Percentiles rank a stretch among this genome's conserved stretches.
Conservation (phyloP, 345 rosid species). For the Atalantia buxifolia region DNA sequence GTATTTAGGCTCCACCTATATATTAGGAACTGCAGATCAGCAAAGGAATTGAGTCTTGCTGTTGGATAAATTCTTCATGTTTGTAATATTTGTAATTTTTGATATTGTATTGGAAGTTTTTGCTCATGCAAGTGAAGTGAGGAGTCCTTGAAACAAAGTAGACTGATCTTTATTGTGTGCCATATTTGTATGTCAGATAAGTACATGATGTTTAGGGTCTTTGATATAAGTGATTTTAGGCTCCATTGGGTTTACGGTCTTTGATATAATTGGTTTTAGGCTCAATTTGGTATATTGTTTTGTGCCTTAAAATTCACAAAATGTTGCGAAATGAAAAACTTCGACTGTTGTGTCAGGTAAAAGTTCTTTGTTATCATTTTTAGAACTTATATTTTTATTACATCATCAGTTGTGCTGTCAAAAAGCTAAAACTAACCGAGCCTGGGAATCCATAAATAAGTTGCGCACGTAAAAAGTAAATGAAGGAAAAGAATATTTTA, state of each 20-base stretch:
- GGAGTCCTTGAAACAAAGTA: not conserved
- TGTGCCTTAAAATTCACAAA: not conserved
- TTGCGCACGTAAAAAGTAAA: no score
- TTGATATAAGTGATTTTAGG: no score
- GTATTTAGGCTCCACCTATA: not conserved
- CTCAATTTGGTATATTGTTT: not conserved
- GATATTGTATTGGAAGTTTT: not conserved
- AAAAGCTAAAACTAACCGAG: no score
- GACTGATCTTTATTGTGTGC: not conserved
- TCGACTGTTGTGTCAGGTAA: not conserved
- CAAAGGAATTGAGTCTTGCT: not conserved
- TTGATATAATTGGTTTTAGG: no score
- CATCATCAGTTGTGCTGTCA: no score
- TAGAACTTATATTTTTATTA: no score
- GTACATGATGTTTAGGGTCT: no score
- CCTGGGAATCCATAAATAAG: no score
- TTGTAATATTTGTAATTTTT: not conserved
- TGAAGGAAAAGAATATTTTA: no score
- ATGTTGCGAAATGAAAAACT: not conserved
- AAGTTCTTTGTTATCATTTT: no score
- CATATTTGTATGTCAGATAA: no score
- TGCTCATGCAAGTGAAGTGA: not conserved
- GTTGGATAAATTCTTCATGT: not conserved
- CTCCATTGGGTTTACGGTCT: not conserved
- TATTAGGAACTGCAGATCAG: not conserved